Conservation (phyloP, 805 yeast genomes). For the Groenewaldozyma tartarivorans region DNA sequence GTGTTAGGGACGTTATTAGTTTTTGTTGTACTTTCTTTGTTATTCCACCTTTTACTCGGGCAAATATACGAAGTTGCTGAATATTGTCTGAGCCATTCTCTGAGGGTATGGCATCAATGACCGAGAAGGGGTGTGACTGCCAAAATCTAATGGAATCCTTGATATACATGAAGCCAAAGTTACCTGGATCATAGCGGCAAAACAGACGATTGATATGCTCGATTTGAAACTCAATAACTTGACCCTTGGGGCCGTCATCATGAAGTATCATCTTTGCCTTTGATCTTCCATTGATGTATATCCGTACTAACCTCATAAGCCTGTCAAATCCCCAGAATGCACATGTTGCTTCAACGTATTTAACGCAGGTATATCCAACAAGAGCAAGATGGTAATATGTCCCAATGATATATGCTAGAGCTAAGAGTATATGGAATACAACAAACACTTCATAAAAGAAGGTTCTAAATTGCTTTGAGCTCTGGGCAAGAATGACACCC, state of each 20-base stretch:
- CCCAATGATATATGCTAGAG: conserved; percentile 42
- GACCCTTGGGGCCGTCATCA: conserved; percentile 11
- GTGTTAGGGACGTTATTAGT: conserved; percentile 1
- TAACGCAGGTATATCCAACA: conserved; percentile 1
- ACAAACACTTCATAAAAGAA: conserved; percentile 49
- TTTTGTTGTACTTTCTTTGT: conserved; percentile 9
- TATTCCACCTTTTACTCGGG: conserved; percentile 14
- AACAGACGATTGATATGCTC: conserved; percentile 29
- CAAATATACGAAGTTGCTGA: conserved; percentile 10
- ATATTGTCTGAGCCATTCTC: conserved; percentile 8
- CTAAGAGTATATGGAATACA: conserved; percentile 45
- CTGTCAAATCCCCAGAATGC: conserved; percentile 68
- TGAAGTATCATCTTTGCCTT: not conserved
- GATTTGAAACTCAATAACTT: conserved; percentile 19
- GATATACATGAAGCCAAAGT: conserved; percentile 49
- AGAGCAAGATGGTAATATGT: conserved; percentile 43
- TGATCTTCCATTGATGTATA: conserved; percentile 44
- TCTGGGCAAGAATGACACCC: conserved; percentile 38
- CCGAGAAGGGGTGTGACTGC: conserved; percentile 71
- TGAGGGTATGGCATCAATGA: conserved; percentile 13
- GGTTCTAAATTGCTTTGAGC: conserved; percentile 42
- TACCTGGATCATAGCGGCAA: conserved; percentile 46
- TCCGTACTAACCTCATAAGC: conserved; percentile 42
- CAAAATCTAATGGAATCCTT: conserved; percentile 43
- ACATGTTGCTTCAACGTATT: conserved; percentile 39